Percentiles rank a stretch among this genome's conserved stretches.
Evolutionary conservation across 192 early-diverging fungal species (phyloP).

Genomic region (Mortierella antarctica): DNA sequence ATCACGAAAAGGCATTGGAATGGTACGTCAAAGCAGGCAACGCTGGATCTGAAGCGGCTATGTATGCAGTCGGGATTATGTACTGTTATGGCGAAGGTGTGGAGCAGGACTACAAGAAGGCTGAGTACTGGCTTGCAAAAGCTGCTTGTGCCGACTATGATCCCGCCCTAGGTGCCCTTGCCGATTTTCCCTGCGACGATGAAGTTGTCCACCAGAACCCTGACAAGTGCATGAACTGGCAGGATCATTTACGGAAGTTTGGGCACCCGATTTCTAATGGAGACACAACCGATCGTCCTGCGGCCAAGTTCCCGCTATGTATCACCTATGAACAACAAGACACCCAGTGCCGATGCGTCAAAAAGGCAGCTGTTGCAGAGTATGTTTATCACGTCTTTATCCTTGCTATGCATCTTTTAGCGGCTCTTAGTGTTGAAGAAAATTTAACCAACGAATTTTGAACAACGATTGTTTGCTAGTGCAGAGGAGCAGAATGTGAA

Average conservation of each 20-base stretch:
- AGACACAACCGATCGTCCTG: too few species aligned
- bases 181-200: too few species aligned
- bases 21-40: constrained; percentile 4
- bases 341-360: constrained; percentile 69
- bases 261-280: too few species aligned
- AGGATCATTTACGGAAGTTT: too few species aligned
- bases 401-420: too few species aligned
- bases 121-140: background rate
- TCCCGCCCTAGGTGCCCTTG: too few species aligned
- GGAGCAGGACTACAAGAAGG: background rate
- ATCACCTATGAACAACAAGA: constrained; percentile 73
- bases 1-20: background rate
- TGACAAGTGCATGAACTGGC: too few species aligned
- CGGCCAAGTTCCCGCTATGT: too few species aligned
- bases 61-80: background rate
- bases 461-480: constrained; percentile 32
- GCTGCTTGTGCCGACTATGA: too few species aligned
- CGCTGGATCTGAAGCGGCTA: background rate
- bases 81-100: background rate
- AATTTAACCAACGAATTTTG: background rate
- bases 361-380: constrained; percentile 57
- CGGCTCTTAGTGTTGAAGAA: too few species aligned
- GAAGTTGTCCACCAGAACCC: too few species aligned
- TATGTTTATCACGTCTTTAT: constrained; percentile 1
- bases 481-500: too few species aligned